Evolutionary conservation across 257 asterid species (phyloP).

Genomic region (Petrea volubilis): DNA sequence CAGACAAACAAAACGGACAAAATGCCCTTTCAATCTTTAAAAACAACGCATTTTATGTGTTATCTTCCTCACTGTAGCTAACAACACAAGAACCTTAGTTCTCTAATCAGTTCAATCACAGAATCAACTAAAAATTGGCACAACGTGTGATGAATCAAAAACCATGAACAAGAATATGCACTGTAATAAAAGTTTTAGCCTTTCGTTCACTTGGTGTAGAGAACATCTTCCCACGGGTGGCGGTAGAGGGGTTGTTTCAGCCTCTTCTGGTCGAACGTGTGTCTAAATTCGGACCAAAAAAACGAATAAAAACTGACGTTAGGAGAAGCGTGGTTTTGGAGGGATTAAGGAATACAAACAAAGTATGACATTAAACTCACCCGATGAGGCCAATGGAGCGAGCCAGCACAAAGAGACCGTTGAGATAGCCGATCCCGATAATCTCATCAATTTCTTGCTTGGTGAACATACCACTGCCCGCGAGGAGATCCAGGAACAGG

Average conservation of each 20-base stretch:
- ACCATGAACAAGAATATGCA: slow-evolving; percentile 20
- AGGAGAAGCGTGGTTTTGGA: neutral
- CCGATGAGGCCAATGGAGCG: slow-evolving; percentile 99
- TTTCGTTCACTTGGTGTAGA: slow-evolving; percentile 81
- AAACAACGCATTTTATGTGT: neutral
- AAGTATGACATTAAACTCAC: slow-evolving; percentile 43
- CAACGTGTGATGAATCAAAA: slow-evolving; percentile 21
- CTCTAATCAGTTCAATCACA: slow-evolving; percentile 30
- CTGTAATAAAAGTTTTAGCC: neutral
- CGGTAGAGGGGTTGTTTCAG: slow-evolving; percentile 97
- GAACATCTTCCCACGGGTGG: slow-evolving; percentile 99
- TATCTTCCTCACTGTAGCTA: slow-evolving; percentile 15
- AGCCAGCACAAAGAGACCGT: slow-evolving; percentile 95
- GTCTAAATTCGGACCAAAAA: slow-evolving; percentile 55
- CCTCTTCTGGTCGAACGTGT: slow-evolving; percentile 97
- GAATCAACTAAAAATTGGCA: slow-evolving; percentile 27
- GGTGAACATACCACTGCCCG: slow-evolving; percentile 99
- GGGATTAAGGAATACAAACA: neutral
- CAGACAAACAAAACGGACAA: too few species aligned
- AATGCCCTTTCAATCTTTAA: too few species aligned
- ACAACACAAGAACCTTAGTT: slow-evolving; percentile 22
- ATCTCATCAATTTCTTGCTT: slow-evolving; percentile 94
- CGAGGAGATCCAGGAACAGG: slow-evolving; percentile 96
- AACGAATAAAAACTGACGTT: neutral
- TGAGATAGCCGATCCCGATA: slow-evolving; percentile 87